Conservation (phyloP, 2,329 filamentous ascomycete species). For the Aspergillus felis region DNA sequence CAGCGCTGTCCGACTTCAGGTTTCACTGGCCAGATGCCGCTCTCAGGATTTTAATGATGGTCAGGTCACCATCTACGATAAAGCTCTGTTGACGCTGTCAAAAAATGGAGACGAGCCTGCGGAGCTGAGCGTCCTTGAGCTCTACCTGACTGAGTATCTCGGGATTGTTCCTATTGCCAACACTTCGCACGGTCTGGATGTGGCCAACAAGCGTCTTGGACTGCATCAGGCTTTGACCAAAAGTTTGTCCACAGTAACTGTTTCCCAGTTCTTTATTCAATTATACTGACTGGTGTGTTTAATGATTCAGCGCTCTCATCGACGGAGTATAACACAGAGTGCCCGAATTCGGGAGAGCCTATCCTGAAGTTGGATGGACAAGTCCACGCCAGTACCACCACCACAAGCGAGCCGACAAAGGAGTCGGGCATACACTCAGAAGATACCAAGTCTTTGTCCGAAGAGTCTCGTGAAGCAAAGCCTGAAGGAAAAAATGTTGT, state of each 20-base stretch:
- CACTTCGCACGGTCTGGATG: constrained; percentile 15
- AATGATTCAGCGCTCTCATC: neutral
- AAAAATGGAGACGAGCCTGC: constrained; percentile 27
- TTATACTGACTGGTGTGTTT: neutral
- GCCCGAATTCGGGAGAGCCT: neutral
- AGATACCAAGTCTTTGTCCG: neutral
- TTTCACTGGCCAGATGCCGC: constrained; percentile 33
- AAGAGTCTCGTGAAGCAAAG: neutral
- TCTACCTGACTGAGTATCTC: constrained; percentile 39
- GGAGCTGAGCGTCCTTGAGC: constrained; percentile 31
- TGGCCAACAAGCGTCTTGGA: constrained; percentile 26
- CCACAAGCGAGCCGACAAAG: neutral
- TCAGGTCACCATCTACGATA: constrained; percentile 41
- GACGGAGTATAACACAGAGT: neutral
- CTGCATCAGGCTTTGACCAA: constrained; percentile 21
- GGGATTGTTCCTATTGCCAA: constrained; percentile 23
- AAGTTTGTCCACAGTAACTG: constrained; percentile 16
- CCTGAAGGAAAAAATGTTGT: neutral
- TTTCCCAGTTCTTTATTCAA: neutral
- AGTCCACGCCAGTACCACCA: neutral
- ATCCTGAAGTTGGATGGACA: neutral
- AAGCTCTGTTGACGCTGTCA: constrained; percentile 34
- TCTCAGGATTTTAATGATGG: constrained; percentile 31
- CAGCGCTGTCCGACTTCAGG: constrained; percentile 32
- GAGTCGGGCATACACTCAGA: neutral